Evolutionary conservation across 1,284 basidiomycete species (phyloP).

Genomic region (Wolfiporia cocos): DNA sequence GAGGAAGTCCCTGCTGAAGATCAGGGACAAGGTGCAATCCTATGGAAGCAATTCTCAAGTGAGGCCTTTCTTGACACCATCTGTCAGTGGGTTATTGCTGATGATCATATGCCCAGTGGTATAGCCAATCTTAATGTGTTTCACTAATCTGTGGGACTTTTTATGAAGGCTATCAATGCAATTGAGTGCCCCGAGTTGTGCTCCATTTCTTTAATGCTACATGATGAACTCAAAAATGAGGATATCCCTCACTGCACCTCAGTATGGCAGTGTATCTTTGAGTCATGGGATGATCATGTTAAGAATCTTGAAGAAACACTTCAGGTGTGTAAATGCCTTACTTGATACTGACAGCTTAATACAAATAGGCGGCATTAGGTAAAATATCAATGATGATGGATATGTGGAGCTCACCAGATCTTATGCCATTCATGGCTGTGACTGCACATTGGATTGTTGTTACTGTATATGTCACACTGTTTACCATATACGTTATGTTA

Average conservation of each 20-base stretch:
- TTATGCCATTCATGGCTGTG: conserved; percentile 28
- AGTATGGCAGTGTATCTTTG: conserved; percentile 17
- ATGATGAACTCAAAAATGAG: conserved; percentile 1
- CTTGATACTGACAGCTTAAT: neutral
- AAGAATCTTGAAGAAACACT: neutral
- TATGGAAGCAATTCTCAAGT: conserved; percentile 13
- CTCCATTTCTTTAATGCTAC: conserved; percentile 6
- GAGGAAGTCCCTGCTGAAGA: too few relatives aligned
- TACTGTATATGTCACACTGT: too few relatives aligned
- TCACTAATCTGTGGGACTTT: too few relatives aligned
- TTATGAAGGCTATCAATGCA: conserved; percentile 26
- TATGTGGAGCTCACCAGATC: conserved; percentile 27
- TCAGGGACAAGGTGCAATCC: too few relatives aligned
- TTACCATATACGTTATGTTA: too few relatives aligned
- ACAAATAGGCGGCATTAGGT: conserved; percentile 21
- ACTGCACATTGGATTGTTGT: conserved; percentile 31
- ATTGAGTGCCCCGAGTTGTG: conserved; percentile 7
- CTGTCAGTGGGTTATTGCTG: conserved; percentile 21
- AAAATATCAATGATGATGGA: conserved; percentile 29
- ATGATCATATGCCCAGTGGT: conserved; percentile 24
- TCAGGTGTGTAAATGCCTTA: neutral
- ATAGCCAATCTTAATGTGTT: neutral
- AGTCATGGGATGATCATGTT: conserved; percentile 1
- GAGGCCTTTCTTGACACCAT: conserved; percentile 22
- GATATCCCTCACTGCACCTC: conserved; percentile 25